These are phyloP conservation scores for Solanum piurae DNA, from an alignment of 257 asterid species.

Conservation along the genomic window DNA sequence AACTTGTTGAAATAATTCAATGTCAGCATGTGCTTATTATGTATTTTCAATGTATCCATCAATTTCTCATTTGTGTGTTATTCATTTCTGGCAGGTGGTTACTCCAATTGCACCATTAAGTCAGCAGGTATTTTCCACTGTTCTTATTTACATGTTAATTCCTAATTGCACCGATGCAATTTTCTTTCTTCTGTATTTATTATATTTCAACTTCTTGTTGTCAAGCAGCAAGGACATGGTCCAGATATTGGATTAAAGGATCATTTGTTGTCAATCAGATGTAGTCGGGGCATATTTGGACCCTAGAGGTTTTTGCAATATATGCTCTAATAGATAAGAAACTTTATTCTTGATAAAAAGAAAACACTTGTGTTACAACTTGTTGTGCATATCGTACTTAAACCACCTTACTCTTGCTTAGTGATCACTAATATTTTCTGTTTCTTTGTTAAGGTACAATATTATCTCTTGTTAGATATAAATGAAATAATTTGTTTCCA, in stretches of 20 bases:
- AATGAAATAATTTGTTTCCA: slow-evolving; percentile 7
- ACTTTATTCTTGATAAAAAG: neutral
- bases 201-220: neutral
- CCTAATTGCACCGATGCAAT: neutral
- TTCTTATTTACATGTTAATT: neutral
- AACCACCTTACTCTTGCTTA: neutral
- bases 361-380: neutral
- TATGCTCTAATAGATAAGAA: neutral
- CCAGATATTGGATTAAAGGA: neutral
- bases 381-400: neutral
- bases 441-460: neutral
- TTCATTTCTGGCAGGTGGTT: slow-evolving; percentile 69
- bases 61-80: neutral
- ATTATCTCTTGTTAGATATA: neutral
- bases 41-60: neutral
- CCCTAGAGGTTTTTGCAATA: neutral
- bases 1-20: neutral
- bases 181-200: neutral
- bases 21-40: neutral
- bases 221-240: neutral
- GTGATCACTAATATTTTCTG: neutral
- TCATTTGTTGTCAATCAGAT: neutral
- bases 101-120: slow-evolving; percentile 97
- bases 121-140: slow-evolving; percentile 68
- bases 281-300: neutral